These are phyloP conservation scores for Perkinsus chesapeaki DNA, from an alignment of 169 alveolate species.

Conservation along the genomic window DNA sequence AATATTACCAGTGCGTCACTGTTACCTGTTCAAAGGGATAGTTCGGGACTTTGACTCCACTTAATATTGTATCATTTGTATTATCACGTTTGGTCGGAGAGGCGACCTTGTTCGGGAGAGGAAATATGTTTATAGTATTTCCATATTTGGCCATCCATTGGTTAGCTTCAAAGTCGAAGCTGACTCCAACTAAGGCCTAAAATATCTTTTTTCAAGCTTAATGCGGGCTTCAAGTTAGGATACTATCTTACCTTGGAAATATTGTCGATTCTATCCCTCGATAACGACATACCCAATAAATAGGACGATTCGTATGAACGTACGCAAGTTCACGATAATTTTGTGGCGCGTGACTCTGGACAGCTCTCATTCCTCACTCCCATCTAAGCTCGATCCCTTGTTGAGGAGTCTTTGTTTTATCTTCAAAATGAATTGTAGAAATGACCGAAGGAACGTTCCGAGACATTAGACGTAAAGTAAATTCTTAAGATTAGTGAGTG, in stretches of 20 bases:
- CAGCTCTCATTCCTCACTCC: too few relatives aligned
- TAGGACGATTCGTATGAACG: neutral
- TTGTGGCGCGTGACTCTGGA: neutral
- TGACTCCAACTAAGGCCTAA: neutral
- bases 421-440: too few relatives aligned
- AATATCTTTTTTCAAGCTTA: neutral
- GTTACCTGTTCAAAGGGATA: neutral
- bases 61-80: neutral
- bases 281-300: too few relatives aligned
- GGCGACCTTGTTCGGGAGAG: neutral
- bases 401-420: too few relatives aligned
- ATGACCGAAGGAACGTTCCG: too few relatives aligned
- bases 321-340: neutral
- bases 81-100: neutral
- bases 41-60: neutral
- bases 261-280: neutral
- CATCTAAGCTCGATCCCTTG: too few relatives aligned
- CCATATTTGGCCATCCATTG: neutral
- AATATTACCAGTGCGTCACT: too few relatives aligned
- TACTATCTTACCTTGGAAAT: neutral
- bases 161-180: neutral
- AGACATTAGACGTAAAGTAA: too few relatives aligned
- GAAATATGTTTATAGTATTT: neutral
- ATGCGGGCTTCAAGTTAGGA: neutral
- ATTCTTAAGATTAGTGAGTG: too few relatives aligned